phyloP scores from a whole-genome alignment of 768 basidiomycete genomes.

The Collybiopsis confluens region DNA sequence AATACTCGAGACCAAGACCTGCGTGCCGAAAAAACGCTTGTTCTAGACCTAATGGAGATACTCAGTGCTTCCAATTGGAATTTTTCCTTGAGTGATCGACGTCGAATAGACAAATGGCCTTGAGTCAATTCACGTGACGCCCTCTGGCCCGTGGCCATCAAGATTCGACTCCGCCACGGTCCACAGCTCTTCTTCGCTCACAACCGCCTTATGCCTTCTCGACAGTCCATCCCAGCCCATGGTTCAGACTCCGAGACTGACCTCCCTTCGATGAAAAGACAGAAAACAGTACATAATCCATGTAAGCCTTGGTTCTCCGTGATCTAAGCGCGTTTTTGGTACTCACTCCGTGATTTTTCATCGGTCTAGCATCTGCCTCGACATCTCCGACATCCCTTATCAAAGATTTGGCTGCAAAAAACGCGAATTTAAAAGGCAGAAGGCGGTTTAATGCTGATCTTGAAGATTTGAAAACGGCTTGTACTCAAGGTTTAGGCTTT shows the following conservation, averaged over 20 bases:
- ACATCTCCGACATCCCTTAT: neutral
- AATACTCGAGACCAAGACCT: no score
- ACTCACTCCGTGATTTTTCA: neutral
- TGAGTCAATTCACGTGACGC: no score
- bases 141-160: no score
- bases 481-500: conserved; percentile 34
- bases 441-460: conserved; percentile 57
- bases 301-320: neutral
- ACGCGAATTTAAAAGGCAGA: conserved; percentile 49
- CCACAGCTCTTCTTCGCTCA: neutral
- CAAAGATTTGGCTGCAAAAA: conserved; percentile 21
- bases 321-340: neutral
- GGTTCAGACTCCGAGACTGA: conserved; percentile 18
- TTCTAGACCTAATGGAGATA: no score
- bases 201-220: neutral
- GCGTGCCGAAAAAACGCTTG: no score
- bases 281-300: conserved; percentile 26
- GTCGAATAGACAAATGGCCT: no score
- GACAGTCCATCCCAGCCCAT: conserved; percentile 13
- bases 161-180: no score
- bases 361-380: neutral
- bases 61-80: no score
- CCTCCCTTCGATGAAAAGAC: conserved; percentile 22
- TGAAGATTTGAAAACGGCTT: conserved; percentile 37
- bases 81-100: no score